Base-by-base conservation (phyloP, 768 basidiomycete species). In the Lyophyllum semitale region DNA sequence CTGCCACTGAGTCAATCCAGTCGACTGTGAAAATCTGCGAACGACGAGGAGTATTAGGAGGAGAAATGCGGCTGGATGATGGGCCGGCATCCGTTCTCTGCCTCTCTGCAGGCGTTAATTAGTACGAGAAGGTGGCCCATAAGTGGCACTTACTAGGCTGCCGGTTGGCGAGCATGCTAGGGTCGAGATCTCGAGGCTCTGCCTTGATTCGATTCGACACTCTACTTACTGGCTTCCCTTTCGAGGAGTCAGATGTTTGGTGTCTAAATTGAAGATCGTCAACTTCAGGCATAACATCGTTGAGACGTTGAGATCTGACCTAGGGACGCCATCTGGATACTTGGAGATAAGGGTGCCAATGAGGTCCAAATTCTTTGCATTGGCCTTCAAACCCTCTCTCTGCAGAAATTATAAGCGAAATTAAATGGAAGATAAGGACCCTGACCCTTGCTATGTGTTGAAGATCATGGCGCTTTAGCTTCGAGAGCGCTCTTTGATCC, bases 371-470 rank as follows among this genome's bases (percentile, higher is more conserved):
- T 56, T 66, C 52, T 59, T 66, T 15, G 23, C 40, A 38, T 65
- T 65, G 13, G 65, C 65, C 50, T 51, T 68, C n/a, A 68, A 48
- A 11, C 56, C 54, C 47, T 64, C 59, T 46, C 47, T 60, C 67
- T 68, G 33, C 27, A 37, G 42, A 35, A 18, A 32, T 17, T n/a
- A 25, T 42, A 29, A 48, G 15, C 22, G n/a, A 9, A 9, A 23
- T 22, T 4, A 32, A 17, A 42, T 35, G 17, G 15, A 15, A 38
- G 2, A 33, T 22, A 26, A 8, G 17, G 17, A 25, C n/a, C 11
- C 61, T 17, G 49, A 62, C 66, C 40, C 56, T 64, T 2, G 66
- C 66, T 29, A 67, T 6, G 42, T 52, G 53, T 33, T 67, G 66
- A 5, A 67, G 51, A 30, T 41, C 47, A 26, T 43, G 46, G n/a